A percentile compares a stretch with the other conserved stretches of the same genome.
Conservation (phyloP, 306 rosid genomes). For the Adenanthera pavonina region DNA sequence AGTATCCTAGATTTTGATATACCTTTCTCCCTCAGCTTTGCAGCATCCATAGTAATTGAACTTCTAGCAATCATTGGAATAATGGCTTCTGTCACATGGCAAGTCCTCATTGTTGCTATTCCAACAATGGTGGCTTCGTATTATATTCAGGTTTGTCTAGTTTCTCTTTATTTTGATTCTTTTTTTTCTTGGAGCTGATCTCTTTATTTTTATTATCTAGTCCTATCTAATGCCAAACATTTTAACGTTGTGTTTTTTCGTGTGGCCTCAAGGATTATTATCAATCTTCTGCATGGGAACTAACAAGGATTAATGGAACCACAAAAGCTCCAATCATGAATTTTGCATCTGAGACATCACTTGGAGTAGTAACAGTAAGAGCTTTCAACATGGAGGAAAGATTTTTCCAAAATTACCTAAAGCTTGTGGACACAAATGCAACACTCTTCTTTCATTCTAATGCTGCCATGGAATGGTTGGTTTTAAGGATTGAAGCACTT, state of each 20-base stretch:
- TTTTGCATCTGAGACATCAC: constrained; percentile 75
- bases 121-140: constrained; percentile 45
- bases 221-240: neutral
- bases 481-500: constrained; percentile 67
- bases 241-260: neutral
- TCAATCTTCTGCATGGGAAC: constrained; percentile 73
- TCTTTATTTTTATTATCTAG: neutral
- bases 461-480: constrained; percentile 69
- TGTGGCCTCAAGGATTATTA: constrained; percentile 54
- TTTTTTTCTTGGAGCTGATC: no score
- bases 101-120: constrained; percentile 63
- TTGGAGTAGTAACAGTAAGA: constrained; percentile 77
- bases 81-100: constrained; percentile 69
- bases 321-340: constrained; percentile 86
- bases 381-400: constrained; percentile 62
- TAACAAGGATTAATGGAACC: constrained; percentile 80
- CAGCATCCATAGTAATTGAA: constrained; percentile 33
- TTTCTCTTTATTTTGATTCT: neutral
- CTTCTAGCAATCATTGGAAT: constrained; percentile 42
- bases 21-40: constrained; percentile 49
- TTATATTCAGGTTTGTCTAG: constrained; percentile 50
- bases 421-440: constrained; percentile 75
- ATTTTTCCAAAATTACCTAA: constrained; percentile 60
- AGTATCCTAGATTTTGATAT: constrained; percentile 64
- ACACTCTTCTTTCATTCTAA: constrained; percentile 65